These are phyloP conservation scores for Colletotrichum sidae DNA, from an alignment of 2,329 filamentous ascomycete species.

Conservation along the genomic window DNA sequence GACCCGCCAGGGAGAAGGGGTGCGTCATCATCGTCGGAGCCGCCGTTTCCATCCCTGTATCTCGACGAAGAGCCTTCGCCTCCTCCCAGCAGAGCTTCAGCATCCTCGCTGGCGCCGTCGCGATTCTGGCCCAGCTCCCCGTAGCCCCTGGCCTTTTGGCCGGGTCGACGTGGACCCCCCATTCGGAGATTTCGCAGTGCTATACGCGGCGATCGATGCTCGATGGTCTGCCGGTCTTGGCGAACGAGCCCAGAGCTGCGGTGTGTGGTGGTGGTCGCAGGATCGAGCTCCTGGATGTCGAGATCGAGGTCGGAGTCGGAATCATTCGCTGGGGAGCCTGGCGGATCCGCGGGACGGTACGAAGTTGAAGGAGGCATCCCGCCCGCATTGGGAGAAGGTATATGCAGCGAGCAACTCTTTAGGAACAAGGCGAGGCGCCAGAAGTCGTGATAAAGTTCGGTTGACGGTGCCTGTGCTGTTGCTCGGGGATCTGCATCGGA, in stretches of 20 bases:
- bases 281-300: constrained; percentile 84
- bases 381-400: constrained; percentile 42
- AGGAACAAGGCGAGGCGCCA: constrained; percentile 17
- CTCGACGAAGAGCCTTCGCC: constrained; percentile 65
- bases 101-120: constrained; percentile 73
- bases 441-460: constrained; percentile 35
- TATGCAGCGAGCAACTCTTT: constrained; percentile 31
- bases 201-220: constrained; percentile 68
- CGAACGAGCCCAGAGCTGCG: constrained; percentile 52
- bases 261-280: constrained; percentile 51
- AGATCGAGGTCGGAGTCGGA: constrained; percentile 84
- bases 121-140: constrained; percentile 69
- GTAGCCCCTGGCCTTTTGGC: constrained; percentile 67
- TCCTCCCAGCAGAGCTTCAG: constrained; percentile 74
- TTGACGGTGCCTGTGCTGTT: constrained; percentile 30
- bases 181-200: constrained; percentile 78
- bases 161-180: constrained; percentile 69
- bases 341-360: constrained; percentile 68
- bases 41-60: constrained; percentile 68
- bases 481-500: constrained; percentile 35
- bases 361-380: constrained; percentile 69
- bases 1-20: constrained; percentile 72
- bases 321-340: constrained; percentile 74
- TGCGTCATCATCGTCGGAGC: constrained; percentile 74
- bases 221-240: constrained; percentile 60